Conservation (phyloP, 1,284 basidiomycete species). For the Gymnopus androsaceus region DNA sequence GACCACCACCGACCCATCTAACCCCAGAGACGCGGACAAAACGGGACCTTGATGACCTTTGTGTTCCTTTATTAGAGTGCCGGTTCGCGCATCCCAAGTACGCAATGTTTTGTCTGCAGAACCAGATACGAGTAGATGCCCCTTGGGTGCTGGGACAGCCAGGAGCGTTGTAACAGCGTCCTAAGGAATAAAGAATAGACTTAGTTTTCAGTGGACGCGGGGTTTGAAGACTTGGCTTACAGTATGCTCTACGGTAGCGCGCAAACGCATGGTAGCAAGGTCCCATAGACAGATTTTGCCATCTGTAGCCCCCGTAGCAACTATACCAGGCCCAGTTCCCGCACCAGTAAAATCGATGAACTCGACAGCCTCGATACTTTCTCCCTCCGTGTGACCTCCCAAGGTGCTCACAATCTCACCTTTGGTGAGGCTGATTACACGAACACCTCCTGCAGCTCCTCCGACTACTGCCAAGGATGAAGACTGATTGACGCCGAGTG, state of each 20-base stretch:
- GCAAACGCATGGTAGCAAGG: constrained; percentile 78
- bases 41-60: constrained; percentile 85
- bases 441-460: constrained; percentile 79
- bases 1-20: constrained; percentile 67
- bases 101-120: constrained; percentile 85
- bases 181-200: constrained; percentile 42
- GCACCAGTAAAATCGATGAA: constrained; percentile 80
- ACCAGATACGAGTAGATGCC: constrained; percentile 77
- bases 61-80: constrained; percentile 76
- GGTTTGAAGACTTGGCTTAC: constrained; percentile 43
- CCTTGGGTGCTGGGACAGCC: constrained; percentile 70
- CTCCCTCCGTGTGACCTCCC: constrained; percentile 84
- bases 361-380: constrained; percentile 87
- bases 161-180: constrained; percentile 86
- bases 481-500: constrained; percentile 81
- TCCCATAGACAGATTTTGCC: constrained; percentile 96
- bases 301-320: constrained; percentile 90
- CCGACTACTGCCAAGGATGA: constrained; percentile 90
- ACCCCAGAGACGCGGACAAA: constrained; percentile 74
- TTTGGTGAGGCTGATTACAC: constrained; percentile 84
- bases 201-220: constrained; percentile 17
- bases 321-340: constrained; percentile 62
- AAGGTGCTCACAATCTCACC: constrained; percentile 83
- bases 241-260: constrained; percentile 79
- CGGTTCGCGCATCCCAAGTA: constrained; percentile 93